Base-by-base conservation (phyloP, 2,329 filamentous ascomycete genomes). In the Colletotrichum sojae region DNA sequence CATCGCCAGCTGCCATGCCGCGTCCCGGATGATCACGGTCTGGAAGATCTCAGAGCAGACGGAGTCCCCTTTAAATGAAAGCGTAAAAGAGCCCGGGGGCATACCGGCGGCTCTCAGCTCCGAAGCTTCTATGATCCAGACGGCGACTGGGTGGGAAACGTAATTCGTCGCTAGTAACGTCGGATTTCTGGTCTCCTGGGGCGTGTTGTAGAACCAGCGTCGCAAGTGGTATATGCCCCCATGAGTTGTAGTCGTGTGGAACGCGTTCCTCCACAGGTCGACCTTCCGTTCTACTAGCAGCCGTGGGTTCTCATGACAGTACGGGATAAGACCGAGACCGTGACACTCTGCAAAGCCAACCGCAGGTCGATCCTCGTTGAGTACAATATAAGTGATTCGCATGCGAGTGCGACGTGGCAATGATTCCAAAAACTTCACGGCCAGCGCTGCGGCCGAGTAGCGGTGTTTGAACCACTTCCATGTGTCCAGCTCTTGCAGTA, bases 1-100 rank as follows among this genome's bases (percentile, higher is more conserved):
- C 16, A 67, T 46, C 3, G 51, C 63, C 13, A 10, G 15, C 20
- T 48, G 49, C 63, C 63, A 67, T 6, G 57, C 51, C 6, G 58
- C 52, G 8, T 67, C 57, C 10, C 63, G 57, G n/a, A 56, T 51
- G 5, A 67, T 31, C 5, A 61, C 15, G 5, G 27, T 48, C 3
- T 39, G 63, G 16, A 67, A 67, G 20, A 67, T 39, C 3, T 56
- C 40, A 3, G 63, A 27, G 51, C 43, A 49, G 5, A 36, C 8
- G 1, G 27, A 20, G 18, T 67, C 36, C 2, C 56, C 63, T 6
- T 67, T 52, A 2, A 67, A 15, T 1, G 25, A n/a, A 2, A 67
- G 27, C 1, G 57, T 56, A 20, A 67, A 67, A 3, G 57, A 57
- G 15, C 45, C 63, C 16, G 20, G 18, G 4, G 63, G 57, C 57